phyloP scores from a whole-genome alignment of 352 stramenopile species.

The Halophytophthora batemanensis region DNA sequence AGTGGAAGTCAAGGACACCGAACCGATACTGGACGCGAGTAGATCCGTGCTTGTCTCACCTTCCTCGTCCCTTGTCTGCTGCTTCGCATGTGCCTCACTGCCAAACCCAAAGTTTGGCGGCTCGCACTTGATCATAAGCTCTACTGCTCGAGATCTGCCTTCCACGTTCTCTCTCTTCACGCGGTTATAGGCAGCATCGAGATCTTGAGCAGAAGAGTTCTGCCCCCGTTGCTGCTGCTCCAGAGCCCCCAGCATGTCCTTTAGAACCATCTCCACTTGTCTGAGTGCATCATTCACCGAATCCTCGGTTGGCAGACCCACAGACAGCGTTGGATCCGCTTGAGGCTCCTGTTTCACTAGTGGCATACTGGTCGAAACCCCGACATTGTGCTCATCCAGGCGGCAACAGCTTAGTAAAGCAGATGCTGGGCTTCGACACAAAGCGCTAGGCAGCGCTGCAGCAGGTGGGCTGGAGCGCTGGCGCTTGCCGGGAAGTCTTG shows the following conservation, averaged over 20 bases:
- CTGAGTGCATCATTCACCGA: slow-evolving; percentile 6
- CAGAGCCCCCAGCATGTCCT: slow-evolving; percentile 25
- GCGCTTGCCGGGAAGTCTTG: slow-evolving; percentile 45
- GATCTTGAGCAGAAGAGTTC: not conserved
- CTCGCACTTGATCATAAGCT: slow-evolving; percentile 6
- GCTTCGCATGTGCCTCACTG: not conserved
- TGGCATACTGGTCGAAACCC: not conserved
- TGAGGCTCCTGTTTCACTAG: slow-evolving; percentile 4
- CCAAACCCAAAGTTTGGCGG: not conserved
- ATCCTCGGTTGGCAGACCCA: slow-evolving; percentile 1
- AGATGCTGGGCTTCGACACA: slow-evolving; percentile 9
- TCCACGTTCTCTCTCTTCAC: slow-evolving; percentile 4
- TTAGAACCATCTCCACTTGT: slow-evolving; percentile 26
- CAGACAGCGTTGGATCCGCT: slow-evolving; percentile 3
- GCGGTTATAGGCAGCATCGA: slow-evolving; percentile 20
- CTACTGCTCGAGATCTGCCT: slow-evolving; percentile 6
- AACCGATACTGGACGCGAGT: slow-evolving; percentile 51
- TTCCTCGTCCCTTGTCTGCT: not conserved
- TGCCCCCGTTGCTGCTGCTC: slow-evolving; percentile 18
- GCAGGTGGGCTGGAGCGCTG: slow-evolving; percentile 56
- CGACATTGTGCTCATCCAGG: slow-evolving; percentile 8
- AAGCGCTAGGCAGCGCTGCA: slow-evolving; percentile 8
- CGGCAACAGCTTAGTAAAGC: slow-evolving; percentile 15
- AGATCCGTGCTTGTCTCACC: slow-evolving; percentile 45
- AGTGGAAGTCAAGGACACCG: slow-evolving; percentile 35